A percentile compares a stretch with the other conserved stretches of the same genome.
Evolutionary conservation across 2,329 filamentous ascomycete species (phyloP).

Genomic region (Blumeria hordei): DNA sequence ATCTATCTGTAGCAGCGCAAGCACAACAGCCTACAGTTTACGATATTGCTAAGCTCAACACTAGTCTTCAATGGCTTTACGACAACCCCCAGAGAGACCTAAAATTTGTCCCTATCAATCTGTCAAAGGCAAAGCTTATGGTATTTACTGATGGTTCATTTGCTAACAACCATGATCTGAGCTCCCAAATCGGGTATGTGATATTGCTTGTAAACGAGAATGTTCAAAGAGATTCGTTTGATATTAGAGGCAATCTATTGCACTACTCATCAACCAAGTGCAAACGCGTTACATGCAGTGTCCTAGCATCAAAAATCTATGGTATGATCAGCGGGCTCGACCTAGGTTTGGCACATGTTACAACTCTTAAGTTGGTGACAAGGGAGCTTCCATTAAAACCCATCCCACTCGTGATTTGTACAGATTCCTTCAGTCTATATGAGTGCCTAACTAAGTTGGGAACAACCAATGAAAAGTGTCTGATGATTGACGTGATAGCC

Average conservation of each 20-base stretch:
- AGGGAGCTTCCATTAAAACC: neutral
- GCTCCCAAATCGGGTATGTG: slow-evolving; percentile 1
- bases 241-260: neutral
- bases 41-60: neutral
- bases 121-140: neutral
- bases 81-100: neutral
- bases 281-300: slow-evolving; percentile 4
- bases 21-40: neutral
- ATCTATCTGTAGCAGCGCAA: slow-evolving; percentile 2
- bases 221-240: neutral
- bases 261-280: slow-evolving; percentile 2
- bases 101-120: neutral
- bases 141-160: slow-evolving; percentile 1
- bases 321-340: slow-evolving; percentile 2
- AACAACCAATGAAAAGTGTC: too few relatives aligned
- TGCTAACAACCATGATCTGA: slow-evolving; percentile 1
- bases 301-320: slow-evolving; percentile 5
- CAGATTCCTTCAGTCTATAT: neutral
- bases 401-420: neutral
- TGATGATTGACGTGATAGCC: too few relatives aligned
- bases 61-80: neutral
- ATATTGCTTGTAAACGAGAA: neutral
- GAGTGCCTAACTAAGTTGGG: neutral
- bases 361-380: neutral
- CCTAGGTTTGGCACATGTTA: neutral